Evolutionary conservation across 495 filamentous ascomycete genomes (phyloP), one percentile per base, ranked within the genome.

Genomic region (Aspergillus bridgeri): DNA sequence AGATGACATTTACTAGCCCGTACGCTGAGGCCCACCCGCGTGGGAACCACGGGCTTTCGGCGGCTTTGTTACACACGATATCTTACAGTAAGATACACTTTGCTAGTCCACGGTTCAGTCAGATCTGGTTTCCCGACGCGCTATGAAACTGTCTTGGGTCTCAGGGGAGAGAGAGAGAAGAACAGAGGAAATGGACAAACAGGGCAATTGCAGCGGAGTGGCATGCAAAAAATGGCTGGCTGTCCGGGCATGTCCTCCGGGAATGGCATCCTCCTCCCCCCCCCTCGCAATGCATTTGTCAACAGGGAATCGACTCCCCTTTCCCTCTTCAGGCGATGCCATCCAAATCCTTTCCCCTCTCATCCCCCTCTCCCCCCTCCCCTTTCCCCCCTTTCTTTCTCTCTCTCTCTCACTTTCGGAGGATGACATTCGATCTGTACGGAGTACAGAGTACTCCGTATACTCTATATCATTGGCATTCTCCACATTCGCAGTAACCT

Each of bases 101-200:
- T 51, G 46, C 42, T 44, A 6, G 20, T 9, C 56, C 48, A 44
- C 24, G 56, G 56, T 19, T 52, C n/a, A n/a, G 56, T 53, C 48
- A 27, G 48, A 58, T 58, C 56, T 53, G 56, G 13, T 53, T 53
- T 53, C 49, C 56, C 48, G 42, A 53, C 42, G 47, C 15, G 47
- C 47, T 33, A 33, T 33, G 29, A 2, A 33, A 33, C 29, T 33
- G 29, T 33, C 29, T 33, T 33, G 29, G 29, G 29, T 6, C 2
- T 6, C 8, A 33, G 24, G 50, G 50, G n/a, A 18, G 49, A 24
- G 3, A 49, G 5, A 20, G 22, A 49, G 18, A 49, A 21, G 4
- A 4, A 49, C 54, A 19, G n/a, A 27, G 25, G 25, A 27, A 27
- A 27, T 4, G 7, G 25, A 27, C 25, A 27, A 27, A 27, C 29